Evolutionary conservation across 495 filamentous ascomycete genomes (phyloP), one percentile per base, ranked within the genome.

Genomic region (Neurospora sp.): DNA sequence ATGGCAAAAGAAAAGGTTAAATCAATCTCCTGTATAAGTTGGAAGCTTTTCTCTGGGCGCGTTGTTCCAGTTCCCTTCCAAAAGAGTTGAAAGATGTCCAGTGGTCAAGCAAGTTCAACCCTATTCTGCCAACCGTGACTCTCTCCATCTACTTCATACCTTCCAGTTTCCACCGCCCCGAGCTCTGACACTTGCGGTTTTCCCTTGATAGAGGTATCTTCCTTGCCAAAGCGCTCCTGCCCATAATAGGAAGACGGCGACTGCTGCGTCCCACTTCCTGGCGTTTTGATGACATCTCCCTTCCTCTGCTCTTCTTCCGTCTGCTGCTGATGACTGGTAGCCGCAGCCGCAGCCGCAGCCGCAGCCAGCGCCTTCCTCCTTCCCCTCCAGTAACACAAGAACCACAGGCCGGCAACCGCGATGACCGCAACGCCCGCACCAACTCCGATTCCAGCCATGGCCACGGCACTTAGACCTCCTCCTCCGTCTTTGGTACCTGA

Each of bases 361-460:
- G 39, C 10, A 40, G 4, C 39, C 39, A 40, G 39, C 39, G 39
- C 41, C 44, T 45, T 45, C 17, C 44, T 45, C 14, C 44, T 45
- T 45, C 44, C 14, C n/a, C n/a, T 45, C 44, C 44, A 9, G 12
- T 6, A 45, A 8, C 16, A 45, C 14, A 20, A 45, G 12, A n/a
- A 45, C 16, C 17, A 45, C 44, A 79, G 72, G 9, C 39, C 72
- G 35, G 20, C 72, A 17, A 79, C 77, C 27, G 73, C 42, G 41
- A 76, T 74, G 17, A 37, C 74, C 12, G 73, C 78, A 16, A 77
- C 71, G 12, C 73, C 77, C 9, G 65, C 75, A 22, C 76, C 77
- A 3, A 75, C 77, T 10, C 76, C 76, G 39, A 77, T 81, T 37
- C 79, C 76, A 37, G 76, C 75, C 65, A 74, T 79, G 39, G 78